Base-by-base conservation (phyloP, 768 basidiomycete genomes). In the Lyophyllum shimeji region DNA sequence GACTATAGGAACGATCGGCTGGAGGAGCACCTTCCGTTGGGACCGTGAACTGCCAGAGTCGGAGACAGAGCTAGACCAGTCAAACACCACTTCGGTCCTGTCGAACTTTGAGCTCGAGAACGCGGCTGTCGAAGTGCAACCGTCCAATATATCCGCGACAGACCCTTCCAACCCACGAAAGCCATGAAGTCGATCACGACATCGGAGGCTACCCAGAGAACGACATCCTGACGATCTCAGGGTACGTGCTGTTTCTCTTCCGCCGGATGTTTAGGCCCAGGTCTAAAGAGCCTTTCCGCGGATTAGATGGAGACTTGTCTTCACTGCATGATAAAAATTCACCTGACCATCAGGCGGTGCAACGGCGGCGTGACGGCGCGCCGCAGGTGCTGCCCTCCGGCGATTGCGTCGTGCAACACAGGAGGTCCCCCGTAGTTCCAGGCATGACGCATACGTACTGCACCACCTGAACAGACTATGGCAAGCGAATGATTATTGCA, bases 21-120 rank as follows among this genome's bases (percentile, higher is more conserved):
- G 59, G 59, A 43, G 43, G 33, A 53, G 39, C 39, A 34, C 40
- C 34, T 60, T 60, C n/a, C 59, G 55, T 31, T 60, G 59, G 59
- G 55, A 60, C 8, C 50, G 59, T 4, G 46, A 60, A 17, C 18
- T 59, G 5, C 15, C 17, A 46, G 29, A 29, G 29, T 48, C 55
- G 12, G 40, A 44, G 18, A 46, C 49, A 2, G 55, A 52, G 18
- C n/a, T n/a, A n/a, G n/a, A n/a, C n/a, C n/a, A 43, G 21, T 21
- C 24, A n/a, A 20, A 52, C 1, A 13, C 11, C 27, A 18, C 27
- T n/a, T 31, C 53, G 17, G 24, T 15, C 7, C 31, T 52, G 49
- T 47, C 53, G 18, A 51, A 48, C 20, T 8, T 46, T 17, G 49
- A 57, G 44, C 25, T 39, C 17, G 45, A 51, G 21, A 44, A 34